Percentiles rank a stretch among this genome's conserved stretches.
Evolutionary conservation across 257 asterid species (phyloP).

Genomic region (Capsicum baccatum): DNA sequence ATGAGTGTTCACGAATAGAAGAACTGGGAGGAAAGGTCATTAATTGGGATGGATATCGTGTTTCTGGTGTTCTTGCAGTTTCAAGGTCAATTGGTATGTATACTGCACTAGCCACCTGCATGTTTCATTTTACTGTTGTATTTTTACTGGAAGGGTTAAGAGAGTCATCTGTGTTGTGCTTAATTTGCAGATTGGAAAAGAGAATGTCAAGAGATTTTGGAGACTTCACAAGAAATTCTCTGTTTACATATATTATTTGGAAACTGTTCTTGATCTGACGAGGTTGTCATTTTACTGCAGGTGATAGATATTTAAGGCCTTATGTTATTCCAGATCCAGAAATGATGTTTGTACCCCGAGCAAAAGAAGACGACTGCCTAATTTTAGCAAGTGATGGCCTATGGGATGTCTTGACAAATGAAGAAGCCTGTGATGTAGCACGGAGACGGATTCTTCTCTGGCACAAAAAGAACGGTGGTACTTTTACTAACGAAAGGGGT

Average conservation of each 20-base stretch:
- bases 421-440: conserved; percentile 76
- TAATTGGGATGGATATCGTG: conserved; percentile 81
- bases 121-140: background rate
- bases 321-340: conserved; percentile 73
- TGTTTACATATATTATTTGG: background rate
- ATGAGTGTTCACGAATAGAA: conserved; percentile 67
- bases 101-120: background rate
- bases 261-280: background rate
- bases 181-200: background rate
- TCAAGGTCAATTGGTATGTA: conserved; percentile 80
- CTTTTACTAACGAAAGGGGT: conserved; percentile 46
- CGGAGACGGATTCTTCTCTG: conserved; percentile 59
- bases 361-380: conserved; percentile 71
- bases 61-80: conserved; percentile 77
- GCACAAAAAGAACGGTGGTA: conserved; percentile 63
- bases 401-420: conserved; percentile 77
- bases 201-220: background rate
- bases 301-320: conserved; percentile 77
- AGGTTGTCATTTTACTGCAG: conserved; percentile 42
- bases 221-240: too few relatives aligned
- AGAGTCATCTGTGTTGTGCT: conserved; percentile 10
- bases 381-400: conserved; percentile 75
- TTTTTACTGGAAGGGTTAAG: conserved; percentile 17
- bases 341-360: conserved; percentile 55
- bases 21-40: conserved; percentile 82